phyloP scores from a whole-genome alignment of 2,329 filamentous ascomycete species.

The Pseudopyrenochaeta lycopersici region DNA sequence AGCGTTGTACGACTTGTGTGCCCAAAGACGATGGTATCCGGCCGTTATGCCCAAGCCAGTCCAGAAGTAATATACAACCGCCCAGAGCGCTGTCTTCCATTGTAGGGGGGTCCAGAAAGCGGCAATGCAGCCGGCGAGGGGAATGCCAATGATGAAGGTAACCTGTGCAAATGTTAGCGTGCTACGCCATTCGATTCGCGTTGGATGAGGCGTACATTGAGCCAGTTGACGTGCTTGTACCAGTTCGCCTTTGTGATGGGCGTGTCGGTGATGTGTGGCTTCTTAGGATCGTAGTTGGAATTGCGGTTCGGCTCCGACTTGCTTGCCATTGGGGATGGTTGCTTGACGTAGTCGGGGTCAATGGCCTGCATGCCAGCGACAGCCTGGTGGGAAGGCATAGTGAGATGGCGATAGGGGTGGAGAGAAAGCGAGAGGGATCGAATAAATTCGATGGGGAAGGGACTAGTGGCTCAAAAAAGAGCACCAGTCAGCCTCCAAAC shows the following conservation, averaged over 20 bases:
- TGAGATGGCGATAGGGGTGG: conserved; percentile 12
- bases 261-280: conserved; percentile 85
- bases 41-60: conserved; percentile 72
- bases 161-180: conserved; percentile 66
- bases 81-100: conserved; percentile 76
- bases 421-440: conserved; percentile 23
- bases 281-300: conserved; percentile 68
- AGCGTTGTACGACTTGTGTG: conserved; percentile 59
- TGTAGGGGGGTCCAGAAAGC: conserved; percentile 83
- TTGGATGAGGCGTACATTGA: conserved; percentile 69
- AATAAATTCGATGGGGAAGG: conserved; percentile 6
- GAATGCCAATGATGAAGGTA: conserved; percentile 80
- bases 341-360: conserved; percentile 58
- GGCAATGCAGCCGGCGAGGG: conserved; percentile 75
- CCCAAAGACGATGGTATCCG: conserved; percentile 80
- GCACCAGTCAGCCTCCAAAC: conserved; percentile 25
- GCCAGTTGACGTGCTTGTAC: conserved; percentile 94
- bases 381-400: conserved; percentile 63
- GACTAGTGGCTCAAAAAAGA: conserved; percentile 26
- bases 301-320: conserved; percentile 62
- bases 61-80: conserved; percentile 84
- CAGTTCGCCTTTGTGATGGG: conserved; percentile 85
- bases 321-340: conserved; percentile 58
- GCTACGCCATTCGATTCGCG: not conserved
- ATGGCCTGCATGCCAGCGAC: conserved; percentile 58